Base-by-base conservation (phyloP, 768 basidiomycete species). In the Leccinum boreale region DNA sequence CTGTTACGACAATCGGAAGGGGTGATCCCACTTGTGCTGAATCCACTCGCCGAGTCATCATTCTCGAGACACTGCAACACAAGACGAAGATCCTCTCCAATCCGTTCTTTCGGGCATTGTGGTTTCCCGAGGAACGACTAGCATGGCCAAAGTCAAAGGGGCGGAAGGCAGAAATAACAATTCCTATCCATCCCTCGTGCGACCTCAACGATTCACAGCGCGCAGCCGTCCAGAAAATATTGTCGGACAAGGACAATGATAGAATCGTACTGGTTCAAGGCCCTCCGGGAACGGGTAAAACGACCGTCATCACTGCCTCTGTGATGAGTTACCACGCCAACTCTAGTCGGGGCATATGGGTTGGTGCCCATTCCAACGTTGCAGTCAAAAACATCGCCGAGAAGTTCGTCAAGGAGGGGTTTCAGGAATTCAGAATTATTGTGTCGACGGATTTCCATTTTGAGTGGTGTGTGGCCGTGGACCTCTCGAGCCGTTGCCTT, bases 21-120 rank as follows among this genome's bases (percentile, higher is more conserved):
- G 84, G 79, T 53, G 74, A 72, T 26, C 80, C 78, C 0, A 90
- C 87, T 2, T 72, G 62, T 14, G 85, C 88, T 3, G 86, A 89
- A 54, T 52, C 60, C 3, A 3, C 15, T n/a, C 70, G 73, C 10
- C 58, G 62, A 15, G 49, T 14, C 6, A 36, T 72, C 45, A 57
- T 75, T 14, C 68, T 69, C 42, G 1, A 26, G 9, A 54, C 62
- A 0, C 33, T 77, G 10, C 70, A 72, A 26, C 8, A 47, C 5
- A n/a, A 0, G 8, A 52, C 61, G 1, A 56, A 44, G 0, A 59
- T 74, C 33, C 23, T 67, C 14, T 55, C 59, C 3, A 59, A 62
- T 23, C 65, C 68, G 0, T 72, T 73, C 46, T 68, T 74, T 31
- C 62, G 35, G 5, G 55, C 58, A 10, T 62, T 77, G 35, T 72